A percentile compares a stretch with the other conserved stretches of the same genome.
phyloP scores from a whole-genome alignment of 768 basidiomycete species.

The Mycena latifolia region DNA sequence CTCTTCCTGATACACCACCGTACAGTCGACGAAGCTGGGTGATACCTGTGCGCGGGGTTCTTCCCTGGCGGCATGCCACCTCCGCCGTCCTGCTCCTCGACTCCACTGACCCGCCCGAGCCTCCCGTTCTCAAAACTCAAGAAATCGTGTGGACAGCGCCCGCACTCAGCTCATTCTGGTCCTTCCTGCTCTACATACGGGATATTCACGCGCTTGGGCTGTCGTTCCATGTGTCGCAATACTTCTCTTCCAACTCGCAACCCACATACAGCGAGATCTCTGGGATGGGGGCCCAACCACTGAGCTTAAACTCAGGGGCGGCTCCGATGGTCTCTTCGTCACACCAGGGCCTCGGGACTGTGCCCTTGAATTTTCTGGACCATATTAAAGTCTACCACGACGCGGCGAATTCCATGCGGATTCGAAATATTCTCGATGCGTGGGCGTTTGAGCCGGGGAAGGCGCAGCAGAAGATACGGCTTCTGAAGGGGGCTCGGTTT shows the following conservation, averaged over 20 bases:
- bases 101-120: slow-evolving; percentile 36
- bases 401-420: slow-evolving; percentile 56
- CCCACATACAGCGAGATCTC: slow-evolving; percentile 28
- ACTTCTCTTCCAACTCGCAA: slow-evolving; percentile 33
- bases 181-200: slow-evolving; percentile 58
- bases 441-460: slow-evolving; percentile 53
- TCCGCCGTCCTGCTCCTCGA: slow-evolving; percentile 53
- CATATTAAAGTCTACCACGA: slow-evolving; percentile 75
- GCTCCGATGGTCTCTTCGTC: slow-evolving; percentile 28
- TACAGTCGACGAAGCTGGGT: slow-evolving; percentile 66
- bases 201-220: slow-evolving; percentile 56
- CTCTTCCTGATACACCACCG: slow-evolving; percentile 42
- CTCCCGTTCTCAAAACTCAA: slow-evolving; percentile 35
- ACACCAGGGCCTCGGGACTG: slow-evolving; percentile 15
- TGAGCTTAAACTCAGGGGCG: not conserved
- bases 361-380: slow-evolving; percentile 51
- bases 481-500: slow-evolving; percentile 62
- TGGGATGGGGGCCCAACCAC: slow-evolving; percentile 31
- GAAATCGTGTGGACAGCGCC: slow-evolving; percentile 61
- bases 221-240: slow-evolving; percentile 56
- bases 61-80: slow-evolving; percentile 63
- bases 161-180: slow-evolving; percentile 62
- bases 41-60: slow-evolving; percentile 65
- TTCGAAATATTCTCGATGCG: slow-evolving; percentile 64
- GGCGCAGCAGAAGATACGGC: slow-evolving; percentile 51